Evolutionary conservation across 768 basidiomycete species (phyloP).

Genomic region (Dictyophora rubrovolvata): DNA sequence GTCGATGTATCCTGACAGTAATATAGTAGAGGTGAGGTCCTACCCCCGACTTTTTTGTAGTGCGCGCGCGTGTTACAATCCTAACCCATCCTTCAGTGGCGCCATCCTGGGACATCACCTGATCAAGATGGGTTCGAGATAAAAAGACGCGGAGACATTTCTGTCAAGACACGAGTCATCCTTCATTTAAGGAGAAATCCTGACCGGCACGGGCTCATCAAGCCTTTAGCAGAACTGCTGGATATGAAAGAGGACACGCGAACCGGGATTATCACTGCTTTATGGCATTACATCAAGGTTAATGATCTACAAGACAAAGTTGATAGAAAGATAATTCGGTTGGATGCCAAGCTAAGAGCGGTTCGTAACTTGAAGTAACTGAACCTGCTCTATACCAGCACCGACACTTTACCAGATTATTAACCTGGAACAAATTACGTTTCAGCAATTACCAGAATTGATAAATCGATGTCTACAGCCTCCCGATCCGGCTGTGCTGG

Average conservation of each 20-base stretch:
- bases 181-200: constrained; percentile 81
- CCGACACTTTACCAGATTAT: constrained; percentile 42
- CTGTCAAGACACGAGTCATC: constrained; percentile 72
- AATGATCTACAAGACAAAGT: constrained; percentile 75
- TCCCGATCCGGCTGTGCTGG: constrained; percentile 71
- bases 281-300: constrained; percentile 91
- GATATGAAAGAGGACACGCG: constrained; percentile 81
- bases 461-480: constrained; percentile 70
- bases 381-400: neutral
- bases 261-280: constrained; percentile 63
- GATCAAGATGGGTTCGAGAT: constrained; percentile 81
- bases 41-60: neutral
- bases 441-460: constrained; percentile 75
- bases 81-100: constrained; percentile 21
- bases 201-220: constrained; percentile 64
- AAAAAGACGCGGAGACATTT: constrained; percentile 67
- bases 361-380: constrained; percentile 28
- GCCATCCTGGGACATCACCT: constrained; percentile 24
- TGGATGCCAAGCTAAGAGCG: constrained; percentile 56
- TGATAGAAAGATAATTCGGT: constrained; percentile 58
- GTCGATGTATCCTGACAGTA: constrained; percentile 68
- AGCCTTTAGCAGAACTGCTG: constrained; percentile 44
- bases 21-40: constrained; percentile 72
- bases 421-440: constrained; percentile 55
- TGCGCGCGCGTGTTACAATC: constrained; percentile 50